Conservation (phyloP, 306 rosid species). For the Heteromeles arbutifolia region DNA sequence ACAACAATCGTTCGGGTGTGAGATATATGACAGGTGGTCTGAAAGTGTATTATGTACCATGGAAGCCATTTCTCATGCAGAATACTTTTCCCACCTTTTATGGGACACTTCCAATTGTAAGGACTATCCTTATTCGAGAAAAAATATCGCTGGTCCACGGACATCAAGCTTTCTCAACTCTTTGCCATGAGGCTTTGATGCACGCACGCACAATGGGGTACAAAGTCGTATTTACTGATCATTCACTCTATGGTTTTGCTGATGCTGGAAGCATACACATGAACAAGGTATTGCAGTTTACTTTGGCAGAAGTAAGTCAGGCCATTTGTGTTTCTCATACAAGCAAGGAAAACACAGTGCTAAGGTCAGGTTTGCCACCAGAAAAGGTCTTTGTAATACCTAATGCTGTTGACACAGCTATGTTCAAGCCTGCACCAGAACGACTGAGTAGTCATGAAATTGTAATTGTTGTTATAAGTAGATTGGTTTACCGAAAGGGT, state of each 20-base stretch:
- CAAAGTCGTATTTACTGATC: slow-evolving; percentile 86
- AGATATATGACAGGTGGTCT: slow-evolving; percentile 82
- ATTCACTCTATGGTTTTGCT: slow-evolving; percentile 85
- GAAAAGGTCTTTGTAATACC: slow-evolving; percentile 89
- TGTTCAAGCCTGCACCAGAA: slow-evolving; percentile 77
- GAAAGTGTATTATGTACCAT: slow-evolving; percentile 87
- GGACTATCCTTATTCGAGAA: slow-evolving; percentile 82
- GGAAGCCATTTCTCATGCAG: slow-evolving; percentile 86
- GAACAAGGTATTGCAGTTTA: slow-evolving; percentile 95
- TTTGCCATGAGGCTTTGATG: slow-evolving; percentile 88
- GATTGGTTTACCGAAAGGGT: slow-evolving; percentile 89
- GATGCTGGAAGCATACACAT: slow-evolving; percentile 92
- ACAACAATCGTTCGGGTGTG: slow-evolving; percentile 83
- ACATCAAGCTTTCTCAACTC: slow-evolving; percentile 93
- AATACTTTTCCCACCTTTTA: slow-evolving; percentile 75
- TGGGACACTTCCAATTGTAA: slow-evolving; percentile 66
- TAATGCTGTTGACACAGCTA: slow-evolving; percentile 89
- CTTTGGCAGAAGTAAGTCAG: slow-evolving; percentile 85
- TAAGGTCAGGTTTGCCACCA: slow-evolving; percentile 81
- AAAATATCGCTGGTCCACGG: slow-evolving; percentile 75
- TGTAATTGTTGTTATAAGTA: slow-evolving; percentile 76
- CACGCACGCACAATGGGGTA: slow-evolving; percentile 87
- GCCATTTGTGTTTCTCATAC: slow-evolving; percentile 96
- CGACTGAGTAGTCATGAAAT: slow-evolving; percentile 50
- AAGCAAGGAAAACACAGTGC: slow-evolving; percentile 91